phyloP scores from a whole-genome alignment of 495 filamentous ascomycete genomes.

The Trichoderma erinaceum region DNA sequence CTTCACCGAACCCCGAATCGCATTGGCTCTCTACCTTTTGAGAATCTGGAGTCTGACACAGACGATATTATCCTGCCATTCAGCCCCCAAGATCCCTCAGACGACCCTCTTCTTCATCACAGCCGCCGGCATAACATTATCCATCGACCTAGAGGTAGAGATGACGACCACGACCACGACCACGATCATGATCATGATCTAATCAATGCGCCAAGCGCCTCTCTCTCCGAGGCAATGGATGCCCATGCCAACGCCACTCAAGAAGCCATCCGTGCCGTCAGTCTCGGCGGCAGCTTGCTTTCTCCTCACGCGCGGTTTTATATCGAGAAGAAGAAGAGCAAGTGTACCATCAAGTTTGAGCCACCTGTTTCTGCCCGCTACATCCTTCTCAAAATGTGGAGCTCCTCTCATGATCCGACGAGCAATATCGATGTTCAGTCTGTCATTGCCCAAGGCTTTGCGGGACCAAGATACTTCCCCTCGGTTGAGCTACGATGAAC shows the following conservation, averaged over 20 bases:
- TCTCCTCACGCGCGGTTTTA: constrained; percentile 71
- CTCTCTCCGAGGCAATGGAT: constrained; percentile 43
- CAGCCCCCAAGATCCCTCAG: constrained; percentile 16
- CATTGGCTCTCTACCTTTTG: constrained; percentile 47
- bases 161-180: not conserved
- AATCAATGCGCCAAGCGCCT: constrained; percentile 22
- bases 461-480: constrained; percentile 75
- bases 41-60: constrained; percentile 43
- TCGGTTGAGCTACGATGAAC: constrained; percentile 40
- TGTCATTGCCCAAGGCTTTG: constrained; percentile 71
- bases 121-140: constrained; percentile 12
- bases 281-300: constrained; percentile 47
- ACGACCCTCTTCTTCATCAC: constrained; percentile 8
- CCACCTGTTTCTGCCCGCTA: constrained; percentile 77
- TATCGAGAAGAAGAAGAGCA: constrained; percentile 72
- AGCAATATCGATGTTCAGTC: constrained; percentile 84
- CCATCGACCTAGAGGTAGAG: not conserved
- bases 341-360: constrained; percentile 81
- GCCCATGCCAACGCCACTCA: constrained; percentile 48
- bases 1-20: constrained; percentile 34
- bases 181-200: too few species aligned
- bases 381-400: constrained; percentile 84
- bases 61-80: constrained; percentile 20
- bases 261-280: constrained; percentile 49
- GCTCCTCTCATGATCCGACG: constrained; percentile 47